Percentiles rank a stretch among this genome's conserved stretches.
Conservation (phyloP, 2,329 filamentous ascomycete genomes). For the Xylaria multiplex region DNA sequence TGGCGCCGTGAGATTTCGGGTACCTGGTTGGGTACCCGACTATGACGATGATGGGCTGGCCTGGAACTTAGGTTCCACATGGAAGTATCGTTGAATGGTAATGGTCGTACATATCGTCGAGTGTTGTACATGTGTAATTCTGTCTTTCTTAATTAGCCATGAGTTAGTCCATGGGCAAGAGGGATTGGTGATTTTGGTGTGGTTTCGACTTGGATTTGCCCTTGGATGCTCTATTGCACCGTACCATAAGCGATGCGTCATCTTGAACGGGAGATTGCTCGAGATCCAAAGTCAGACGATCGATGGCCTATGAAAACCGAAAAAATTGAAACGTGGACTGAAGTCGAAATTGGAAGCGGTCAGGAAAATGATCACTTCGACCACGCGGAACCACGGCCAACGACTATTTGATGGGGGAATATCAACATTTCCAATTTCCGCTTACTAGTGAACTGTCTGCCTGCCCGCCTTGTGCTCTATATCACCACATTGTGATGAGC, state of each 20-base stretch:
- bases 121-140: slow-evolving; percentile 13
- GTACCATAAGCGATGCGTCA: slow-evolving; percentile 7
- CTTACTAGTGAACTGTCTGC: slow-evolving; percentile 11
- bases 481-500: neutral
- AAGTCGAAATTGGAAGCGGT: slow-evolving; percentile 25
- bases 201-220: slow-evolving; percentile 2
- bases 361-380: slow-evolving; percentile 17
- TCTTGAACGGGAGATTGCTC: slow-evolving; percentile 15
- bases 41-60: slow-evolving; percentile 1
- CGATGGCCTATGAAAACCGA: slow-evolving; percentile 39
- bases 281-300: neutral
- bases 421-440: neutral
- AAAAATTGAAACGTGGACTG: slow-evolving; percentile 40
- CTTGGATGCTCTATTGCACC: neutral
- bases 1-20: slow-evolving; percentile 23
- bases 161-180: neutral
- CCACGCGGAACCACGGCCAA: slow-evolving; percentile 5
- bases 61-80: slow-evolving; percentile 16
- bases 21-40: slow-evolving; percentile 29
- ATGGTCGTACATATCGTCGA: slow-evolving; percentile 8
- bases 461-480: neutral
- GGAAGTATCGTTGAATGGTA: slow-evolving; percentile 14
- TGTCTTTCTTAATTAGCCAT: slow-evolving; percentile 10
- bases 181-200: neutral
- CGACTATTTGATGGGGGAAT: slow-evolving; percentile 2